Conservation (phyloP, 139 green algal species). For the Raphidocelis subcapitata region DNA sequence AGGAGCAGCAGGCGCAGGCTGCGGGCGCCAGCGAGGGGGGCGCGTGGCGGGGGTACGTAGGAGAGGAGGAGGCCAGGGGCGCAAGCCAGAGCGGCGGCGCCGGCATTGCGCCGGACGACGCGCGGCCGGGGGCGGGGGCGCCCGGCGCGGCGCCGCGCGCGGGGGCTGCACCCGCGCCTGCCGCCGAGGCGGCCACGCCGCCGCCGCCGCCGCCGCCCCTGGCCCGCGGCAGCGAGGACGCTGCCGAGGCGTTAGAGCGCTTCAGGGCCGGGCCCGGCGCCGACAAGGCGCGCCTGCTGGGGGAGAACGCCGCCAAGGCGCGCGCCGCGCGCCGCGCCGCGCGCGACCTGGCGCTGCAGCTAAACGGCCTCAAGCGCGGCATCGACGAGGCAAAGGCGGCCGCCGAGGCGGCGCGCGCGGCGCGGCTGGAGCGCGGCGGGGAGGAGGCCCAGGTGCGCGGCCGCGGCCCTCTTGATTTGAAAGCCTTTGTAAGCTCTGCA, state of each 20-base stretch:
- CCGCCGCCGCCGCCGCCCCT: not conserved
- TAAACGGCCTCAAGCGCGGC: constrained; percentile 34
- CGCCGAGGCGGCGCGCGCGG: constrained; percentile 30
- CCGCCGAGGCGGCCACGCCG: not conserved
- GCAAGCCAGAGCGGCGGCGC: constrained; percentile 5
- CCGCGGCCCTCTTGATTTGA: too few species aligned
- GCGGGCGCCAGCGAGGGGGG: not conserved
- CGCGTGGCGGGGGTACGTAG: constrained; percentile 5
- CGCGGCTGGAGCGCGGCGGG: constrained; percentile 12
- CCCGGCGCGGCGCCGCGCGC: constrained; percentile 15
- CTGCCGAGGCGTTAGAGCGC: constrained; percentile 21
- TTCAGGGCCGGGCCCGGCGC: constrained; percentile 37
- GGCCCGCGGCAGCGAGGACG: not conserved
- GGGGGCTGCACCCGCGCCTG: not conserved
- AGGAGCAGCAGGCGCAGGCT: not conserved
- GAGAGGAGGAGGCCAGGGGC: constrained; percentile 18
- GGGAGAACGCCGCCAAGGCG: constrained; percentile 31
- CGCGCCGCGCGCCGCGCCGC: not conserved
- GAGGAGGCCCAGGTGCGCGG: constrained; percentile 38
- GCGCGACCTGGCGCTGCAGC: constrained; percentile 1
- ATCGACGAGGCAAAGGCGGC: constrained; percentile 35
- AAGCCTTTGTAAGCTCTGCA: too few species aligned
- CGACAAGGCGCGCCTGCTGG: constrained; percentile 30
- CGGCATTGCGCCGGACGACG: constrained; percentile 30
- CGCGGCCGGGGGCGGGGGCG: constrained; percentile 17